Conservation (phyloP, 2,329 filamentous ascomycete species). For the Colletotrichum acutatum region DNA sequence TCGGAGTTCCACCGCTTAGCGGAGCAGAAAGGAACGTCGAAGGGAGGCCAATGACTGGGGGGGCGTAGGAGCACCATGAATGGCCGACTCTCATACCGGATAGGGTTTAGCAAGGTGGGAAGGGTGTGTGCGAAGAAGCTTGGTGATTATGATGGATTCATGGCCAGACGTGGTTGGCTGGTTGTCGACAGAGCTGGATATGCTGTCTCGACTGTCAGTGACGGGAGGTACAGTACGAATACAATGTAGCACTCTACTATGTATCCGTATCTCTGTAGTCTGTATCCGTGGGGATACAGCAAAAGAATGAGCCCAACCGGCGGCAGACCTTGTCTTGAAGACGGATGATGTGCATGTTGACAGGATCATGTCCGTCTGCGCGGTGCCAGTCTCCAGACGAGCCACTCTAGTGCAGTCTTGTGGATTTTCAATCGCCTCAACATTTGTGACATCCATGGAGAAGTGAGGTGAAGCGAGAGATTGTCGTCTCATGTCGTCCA, state of each 20-base stretch:
- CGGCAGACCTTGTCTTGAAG: slow-evolving; percentile 14
- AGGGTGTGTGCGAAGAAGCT: neutral
- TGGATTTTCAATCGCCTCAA: neutral
- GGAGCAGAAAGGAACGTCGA: slow-evolving; percentile 18
- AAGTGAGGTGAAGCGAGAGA: neutral
- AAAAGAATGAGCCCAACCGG: neutral
- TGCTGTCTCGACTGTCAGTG: neutral
- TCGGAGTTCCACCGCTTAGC: slow-evolving; percentile 31
- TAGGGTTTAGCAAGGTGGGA: neutral
- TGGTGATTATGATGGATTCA: neutral
- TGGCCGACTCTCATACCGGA: neutral
- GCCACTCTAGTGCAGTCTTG: neutral
- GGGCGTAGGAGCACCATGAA: neutral
- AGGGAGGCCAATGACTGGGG: slow-evolving; percentile 10
- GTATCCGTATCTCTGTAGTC: neutral
- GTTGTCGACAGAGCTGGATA: neutral
- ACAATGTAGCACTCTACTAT: neutral
- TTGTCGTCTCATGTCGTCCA: neutral
- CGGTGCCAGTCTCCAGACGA: neutral
- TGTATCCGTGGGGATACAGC: neutral
- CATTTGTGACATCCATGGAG: neutral
- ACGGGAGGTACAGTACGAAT: neutral
- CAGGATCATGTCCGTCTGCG: slow-evolving; percentile 13
- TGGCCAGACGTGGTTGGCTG: neutral
- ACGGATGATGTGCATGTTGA: slow-evolving; percentile 29